phyloP scores from a whole-genome alignment of 2,329 filamentous ascomycete species.

The Penicillium capsulatum region DNA sequence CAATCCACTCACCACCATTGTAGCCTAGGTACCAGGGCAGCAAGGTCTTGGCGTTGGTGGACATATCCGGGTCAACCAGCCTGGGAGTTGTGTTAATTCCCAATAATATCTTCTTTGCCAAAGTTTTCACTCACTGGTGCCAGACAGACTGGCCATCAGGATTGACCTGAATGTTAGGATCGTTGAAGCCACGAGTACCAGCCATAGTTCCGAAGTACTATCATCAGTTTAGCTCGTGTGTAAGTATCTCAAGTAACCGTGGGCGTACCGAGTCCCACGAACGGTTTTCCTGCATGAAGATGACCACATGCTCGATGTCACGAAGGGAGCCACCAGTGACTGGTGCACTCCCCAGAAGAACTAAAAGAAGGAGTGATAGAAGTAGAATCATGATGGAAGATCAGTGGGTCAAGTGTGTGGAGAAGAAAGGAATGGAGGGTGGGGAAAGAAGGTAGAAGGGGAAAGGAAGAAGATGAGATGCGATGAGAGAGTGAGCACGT shows the following conservation, averaged over 20 bases:
- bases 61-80: slow-evolving; percentile 38
- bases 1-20: slow-evolving; percentile 47
- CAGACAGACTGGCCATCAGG: slow-evolving; percentile 44
- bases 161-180: slow-evolving; percentile 54
- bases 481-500: no score
- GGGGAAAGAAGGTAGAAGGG: neutral
- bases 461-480: no score
- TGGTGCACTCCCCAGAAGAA: slow-evolving; percentile 18
- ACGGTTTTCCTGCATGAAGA: slow-evolving; percentile 55
- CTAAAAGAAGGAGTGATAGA: slow-evolving; percentile 10
- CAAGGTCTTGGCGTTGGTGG: slow-evolving; percentile 43
- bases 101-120: neutral
- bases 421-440: neutral
- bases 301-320: slow-evolving; percentile 55
- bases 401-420: slow-evolving; percentile 1
- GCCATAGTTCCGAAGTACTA: slow-evolving; percentile 56
- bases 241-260: no score
- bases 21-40: slow-evolving; percentile 56
- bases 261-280: slow-evolving; percentile 36
- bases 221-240: slow-evolving; percentile 13
- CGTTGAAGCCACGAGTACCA: slow-evolving; percentile 53
- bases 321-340: slow-evolving; percentile 41
- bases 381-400: slow-evolving; percentile 12
- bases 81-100: slow-evolving; percentile 14
- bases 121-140: slow-evolving; percentile 44